Conservation (phyloP, 2,329 filamentous ascomycete genomes). For the Alternaria brassicicola region DNA sequence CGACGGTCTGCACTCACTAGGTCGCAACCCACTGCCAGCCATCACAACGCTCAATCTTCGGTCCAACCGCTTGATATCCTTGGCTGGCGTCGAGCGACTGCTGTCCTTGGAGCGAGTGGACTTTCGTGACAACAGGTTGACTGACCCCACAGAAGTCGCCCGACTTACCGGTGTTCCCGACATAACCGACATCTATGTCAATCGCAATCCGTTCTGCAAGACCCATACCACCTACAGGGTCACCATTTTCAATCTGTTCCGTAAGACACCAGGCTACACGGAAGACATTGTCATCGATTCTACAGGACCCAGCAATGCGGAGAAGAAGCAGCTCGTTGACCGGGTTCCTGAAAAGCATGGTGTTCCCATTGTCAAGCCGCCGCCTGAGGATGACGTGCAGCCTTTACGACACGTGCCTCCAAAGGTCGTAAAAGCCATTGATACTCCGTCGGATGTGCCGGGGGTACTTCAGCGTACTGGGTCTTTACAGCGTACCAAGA, state of each 20-base stretch:
- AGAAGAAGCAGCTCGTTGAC: slow-evolving; percentile 83
- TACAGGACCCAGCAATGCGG: slow-evolving; percentile 79
- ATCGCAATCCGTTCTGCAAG: slow-evolving; percentile 88
- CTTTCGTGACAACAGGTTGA: slow-evolving; percentile 85
- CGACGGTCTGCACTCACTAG: slow-evolving; percentile 85
- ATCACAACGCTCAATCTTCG: slow-evolving; percentile 93
- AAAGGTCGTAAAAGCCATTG: slow-evolving; percentile 54
- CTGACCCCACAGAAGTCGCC: slow-evolving; percentile 89
- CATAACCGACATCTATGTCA: slow-evolving; percentile 89
- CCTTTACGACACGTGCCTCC: slow-evolving; percentile 65
- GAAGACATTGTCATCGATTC: slow-evolving; percentile 92
- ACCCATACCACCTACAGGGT: slow-evolving; percentile 85
- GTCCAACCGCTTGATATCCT: slow-evolving; percentile 82
- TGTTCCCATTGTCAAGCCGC: slow-evolving; percentile 77
- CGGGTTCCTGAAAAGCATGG: slow-evolving; percentile 76
- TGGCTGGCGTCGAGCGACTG: slow-evolving; percentile 88
- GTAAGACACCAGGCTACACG: slow-evolving; percentile 83
- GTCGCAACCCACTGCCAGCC: slow-evolving; percentile 83
- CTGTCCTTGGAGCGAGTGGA: slow-evolving; percentile 89
- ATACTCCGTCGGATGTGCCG: slow-evolving; percentile 22
- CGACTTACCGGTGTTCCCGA: slow-evolving; percentile 89
- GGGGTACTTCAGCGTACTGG: slow-evolving; percentile 31
- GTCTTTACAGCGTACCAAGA: slow-evolving; percentile 47
- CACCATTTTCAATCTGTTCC: slow-evolving; percentile 95
- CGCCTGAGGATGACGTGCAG: slow-evolving; percentile 63